Conservation (phyloP, 2,329 filamentous ascomycete species). For the Stagonosporopsis rhizophila region DNA sequence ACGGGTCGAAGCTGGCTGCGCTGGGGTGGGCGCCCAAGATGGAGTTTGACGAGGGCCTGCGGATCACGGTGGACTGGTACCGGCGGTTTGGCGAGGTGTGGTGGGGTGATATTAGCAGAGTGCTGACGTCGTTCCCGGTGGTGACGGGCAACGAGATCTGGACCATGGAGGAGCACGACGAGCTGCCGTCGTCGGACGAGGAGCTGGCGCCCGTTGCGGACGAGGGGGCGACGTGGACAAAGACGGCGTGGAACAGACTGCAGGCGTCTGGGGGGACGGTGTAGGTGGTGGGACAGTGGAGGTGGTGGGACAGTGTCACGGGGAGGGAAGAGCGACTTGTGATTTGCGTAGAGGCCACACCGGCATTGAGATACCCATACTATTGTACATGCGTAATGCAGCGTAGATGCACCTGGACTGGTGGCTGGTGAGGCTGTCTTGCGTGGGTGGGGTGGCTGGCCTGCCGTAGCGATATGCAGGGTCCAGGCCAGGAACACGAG, state of each 20-base stretch:
- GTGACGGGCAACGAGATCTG: slow-evolving; percentile 50
- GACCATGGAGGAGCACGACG: slow-evolving; percentile 51
- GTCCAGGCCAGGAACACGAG: slow-evolving; percentile 19
- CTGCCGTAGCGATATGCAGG: slow-evolving; percentile 35
- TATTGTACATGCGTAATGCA: background rate
- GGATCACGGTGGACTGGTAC: slow-evolving; percentile 51
- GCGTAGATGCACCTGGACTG: background rate
- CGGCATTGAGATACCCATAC: slow-evolving; percentile 22
- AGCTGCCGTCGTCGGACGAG: slow-evolving; percentile 42
- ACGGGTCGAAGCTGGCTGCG: slow-evolving; percentile 47
- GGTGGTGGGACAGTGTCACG: background rate
- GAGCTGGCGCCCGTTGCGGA: slow-evolving; percentile 28
- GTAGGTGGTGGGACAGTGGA: background rate
- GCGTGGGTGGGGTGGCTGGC: slow-evolving; percentile 12
- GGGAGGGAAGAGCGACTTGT: background rate
- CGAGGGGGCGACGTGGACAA: slow-evolving; percentile 28
- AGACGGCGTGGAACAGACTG: slow-evolving; percentile 31
- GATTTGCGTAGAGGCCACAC: slow-evolving; percentile 8
- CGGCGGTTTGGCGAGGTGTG: slow-evolving; percentile 48
- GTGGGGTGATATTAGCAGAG: slow-evolving; percentile 51
- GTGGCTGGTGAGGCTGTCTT: background rate
- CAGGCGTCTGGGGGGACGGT: slow-evolving; percentile 17
- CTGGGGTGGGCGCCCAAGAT: slow-evolving; percentile 49
- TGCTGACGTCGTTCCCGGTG: slow-evolving; percentile 50
- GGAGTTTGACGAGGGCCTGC: slow-evolving; percentile 47